Conservation (phyloP, 495 filamentous ascomycete species). For the Penicillium cinerascens region DNA sequence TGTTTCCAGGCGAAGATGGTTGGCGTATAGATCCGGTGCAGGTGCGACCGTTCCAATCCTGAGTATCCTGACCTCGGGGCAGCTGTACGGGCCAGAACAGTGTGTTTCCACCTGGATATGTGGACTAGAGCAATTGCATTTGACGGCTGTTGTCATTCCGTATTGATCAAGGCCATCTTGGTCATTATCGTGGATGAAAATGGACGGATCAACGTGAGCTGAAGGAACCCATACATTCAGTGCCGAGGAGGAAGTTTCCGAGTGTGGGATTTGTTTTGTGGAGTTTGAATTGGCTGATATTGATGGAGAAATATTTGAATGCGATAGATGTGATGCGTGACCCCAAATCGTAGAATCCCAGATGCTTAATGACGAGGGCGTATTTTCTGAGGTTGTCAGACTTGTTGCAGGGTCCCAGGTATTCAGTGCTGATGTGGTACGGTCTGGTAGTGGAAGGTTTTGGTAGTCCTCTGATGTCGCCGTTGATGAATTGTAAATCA, state of each 20-base stretch:
- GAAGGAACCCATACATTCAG: not conserved
- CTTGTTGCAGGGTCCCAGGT: slow-evolving; percentile 5
- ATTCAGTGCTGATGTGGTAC: slow-evolving; percentile 2
- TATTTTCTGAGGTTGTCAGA: not conserved
- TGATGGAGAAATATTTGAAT: not conserved
- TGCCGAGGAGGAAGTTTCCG: not conserved
- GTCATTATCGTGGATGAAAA: slow-evolving; percentile 9
- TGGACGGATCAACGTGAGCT: slow-evolving; percentile 8
- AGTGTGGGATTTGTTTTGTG: not conserved
- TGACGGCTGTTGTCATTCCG: slow-evolving; percentile 7
- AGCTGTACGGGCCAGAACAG: not conserved
- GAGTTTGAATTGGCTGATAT: not conserved
- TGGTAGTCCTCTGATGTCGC: not conserved
- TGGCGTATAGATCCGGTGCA: slow-evolving; percentile 21
- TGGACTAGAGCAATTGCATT: slow-evolving; percentile 15
- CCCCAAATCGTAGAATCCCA: too few relatives aligned
- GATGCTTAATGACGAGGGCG: not conserved
- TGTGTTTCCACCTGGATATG: slow-evolving; percentile 12
- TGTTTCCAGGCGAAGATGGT: slow-evolving; percentile 23
- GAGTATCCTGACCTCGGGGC: slow-evolving; percentile 6
- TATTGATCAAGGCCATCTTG: not conserved
- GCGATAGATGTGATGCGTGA: too few relatives aligned
- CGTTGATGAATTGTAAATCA: slow-evolving; percentile 1
- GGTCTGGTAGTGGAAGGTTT: not conserved
- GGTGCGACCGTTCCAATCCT: slow-evolving; percentile 1